phyloP scores from a whole-genome alignment of 495 filamentous ascomycete genomes.

The Aspergillus incahuasiensis region DNA sequence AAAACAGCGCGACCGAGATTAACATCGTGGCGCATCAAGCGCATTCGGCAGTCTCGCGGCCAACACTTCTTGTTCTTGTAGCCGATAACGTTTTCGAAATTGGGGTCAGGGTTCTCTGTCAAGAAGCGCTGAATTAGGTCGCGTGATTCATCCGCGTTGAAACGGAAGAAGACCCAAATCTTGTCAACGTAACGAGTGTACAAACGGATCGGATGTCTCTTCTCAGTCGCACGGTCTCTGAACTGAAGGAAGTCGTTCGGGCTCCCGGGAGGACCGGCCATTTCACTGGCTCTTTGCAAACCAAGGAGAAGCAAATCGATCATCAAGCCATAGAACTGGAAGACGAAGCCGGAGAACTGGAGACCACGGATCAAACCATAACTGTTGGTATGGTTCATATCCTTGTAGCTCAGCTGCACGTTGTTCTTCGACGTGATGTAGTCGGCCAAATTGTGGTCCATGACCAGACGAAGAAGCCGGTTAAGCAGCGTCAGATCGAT shows the following conservation, averaged over 20 bases:
- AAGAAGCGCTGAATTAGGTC: conserved; percentile 97
- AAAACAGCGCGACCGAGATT: conserved; percentile 97
- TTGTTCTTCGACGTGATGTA: conserved; percentile 99
- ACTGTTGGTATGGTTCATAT: conserved; percentile 99
- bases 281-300: conserved; percentile 89
- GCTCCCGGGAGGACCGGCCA: conserved; percentile 91
- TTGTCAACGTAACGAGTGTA: conserved; percentile 98
- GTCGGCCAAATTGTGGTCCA: conserved; percentile 99
- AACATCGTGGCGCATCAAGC: conserved; percentile 98
- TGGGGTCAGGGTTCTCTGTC: conserved; percentile 97
- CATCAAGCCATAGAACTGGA: conserved; percentile 98
- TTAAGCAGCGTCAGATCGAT: conserved; percentile 96
- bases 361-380: conserved; percentile 97
- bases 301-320: conserved; percentile 92
- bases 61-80: conserved; percentile 99
- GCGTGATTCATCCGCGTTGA: conserved; percentile 86
- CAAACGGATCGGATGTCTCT: conserved; percentile 87
- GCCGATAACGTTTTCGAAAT: conserved; percentile 98
- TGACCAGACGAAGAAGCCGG: conserved; percentile 86
- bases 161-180: conserved; percentile 97
- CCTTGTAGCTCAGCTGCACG: conserved; percentile 98
- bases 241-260: conserved; percentile 99
- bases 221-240: conserved; percentile 84
- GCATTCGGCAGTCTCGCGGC: conserved; percentile 96
- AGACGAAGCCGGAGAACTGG: conserved; percentile 97